These are phyloP conservation scores for Lachnellula willkommii DNA, from an alignment of 2,329 filamentous ascomycete species.

Conservation along the genomic window DNA sequence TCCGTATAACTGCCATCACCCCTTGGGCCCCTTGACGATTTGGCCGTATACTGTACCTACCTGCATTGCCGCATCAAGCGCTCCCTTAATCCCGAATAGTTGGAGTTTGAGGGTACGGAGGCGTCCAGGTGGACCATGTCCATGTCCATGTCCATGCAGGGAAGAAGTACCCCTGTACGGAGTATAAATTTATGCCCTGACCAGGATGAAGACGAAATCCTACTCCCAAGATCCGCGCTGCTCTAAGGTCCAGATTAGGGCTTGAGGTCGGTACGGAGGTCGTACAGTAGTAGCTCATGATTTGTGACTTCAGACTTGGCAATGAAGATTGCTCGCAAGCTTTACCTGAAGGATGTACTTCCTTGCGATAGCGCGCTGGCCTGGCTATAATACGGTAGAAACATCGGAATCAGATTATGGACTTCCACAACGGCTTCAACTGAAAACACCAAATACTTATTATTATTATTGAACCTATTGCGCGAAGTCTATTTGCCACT, in stretches of 20 bases:
- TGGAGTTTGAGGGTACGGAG: too few species aligned
- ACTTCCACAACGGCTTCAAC: too few species aligned
- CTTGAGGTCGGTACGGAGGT: background rate
- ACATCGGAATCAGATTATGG: too few species aligned
- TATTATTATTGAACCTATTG: too few species aligned
- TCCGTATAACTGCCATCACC: too few species aligned
- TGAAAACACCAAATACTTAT: too few species aligned
- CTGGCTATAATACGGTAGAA: background rate
- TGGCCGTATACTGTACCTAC: too few species aligned
- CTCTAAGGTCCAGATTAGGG: background rate
- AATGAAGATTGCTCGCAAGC: background rate
- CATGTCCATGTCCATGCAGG: background rate
- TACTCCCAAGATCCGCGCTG: constrained; percentile 2
- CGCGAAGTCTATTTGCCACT: too few species aligned
- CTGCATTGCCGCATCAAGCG: too few species aligned
- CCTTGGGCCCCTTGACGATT: too few species aligned
- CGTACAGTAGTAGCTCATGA: background rate
- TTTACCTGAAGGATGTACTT: background rate
- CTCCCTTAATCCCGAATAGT: too few species aligned
- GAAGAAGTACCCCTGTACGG: background rate
- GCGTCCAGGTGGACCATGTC: too few species aligned
- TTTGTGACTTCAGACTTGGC: background rate
- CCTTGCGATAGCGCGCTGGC: background rate
- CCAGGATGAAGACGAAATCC: background rate
- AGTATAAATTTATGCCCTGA: background rate